These are phyloP conservation scores for Mycosphaerelloides madeirae DNA, from an alignment of 2,329 filamentous ascomycete species.

Conservation along the genomic window DNA sequence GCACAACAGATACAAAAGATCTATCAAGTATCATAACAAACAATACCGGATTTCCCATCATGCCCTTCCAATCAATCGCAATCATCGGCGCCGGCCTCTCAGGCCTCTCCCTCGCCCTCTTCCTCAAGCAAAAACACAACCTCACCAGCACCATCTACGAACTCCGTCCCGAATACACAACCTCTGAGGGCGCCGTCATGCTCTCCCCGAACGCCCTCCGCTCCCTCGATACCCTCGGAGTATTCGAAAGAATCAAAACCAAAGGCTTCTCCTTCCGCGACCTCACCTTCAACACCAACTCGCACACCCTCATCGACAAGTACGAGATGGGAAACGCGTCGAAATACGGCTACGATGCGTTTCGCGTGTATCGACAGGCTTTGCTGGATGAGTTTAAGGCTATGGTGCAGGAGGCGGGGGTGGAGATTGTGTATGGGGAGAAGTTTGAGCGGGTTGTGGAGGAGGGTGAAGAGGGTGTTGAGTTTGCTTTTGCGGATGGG, in stretches of 20 bases:
- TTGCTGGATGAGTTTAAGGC: slow-evolving; percentile 46
- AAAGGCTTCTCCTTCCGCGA: slow-evolving; percentile 49
- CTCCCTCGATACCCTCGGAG: slow-evolving; percentile 29
- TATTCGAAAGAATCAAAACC: slow-evolving; percentile 43
- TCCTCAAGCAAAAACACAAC: slow-evolving; percentile 14
- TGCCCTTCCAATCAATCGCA: background rate
- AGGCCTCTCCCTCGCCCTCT: slow-evolving; percentile 2
- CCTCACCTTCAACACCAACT: slow-evolving; percentile 42
- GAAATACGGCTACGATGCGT: slow-evolving; percentile 44
- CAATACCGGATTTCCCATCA: no score
- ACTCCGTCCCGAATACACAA: slow-evolving; percentile 48
- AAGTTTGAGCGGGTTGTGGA: slow-evolving; percentile 44
- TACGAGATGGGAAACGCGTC: slow-evolving; percentile 31
- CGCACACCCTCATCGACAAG: slow-evolving; percentile 8
- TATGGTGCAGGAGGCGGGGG: slow-evolving; percentile 19
- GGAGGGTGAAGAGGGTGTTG: slow-evolving; percentile 28
- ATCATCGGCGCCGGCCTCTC: slow-evolving; percentile 5
- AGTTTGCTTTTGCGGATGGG: slow-evolving; percentile 30
- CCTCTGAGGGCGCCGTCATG: slow-evolving; percentile 43
- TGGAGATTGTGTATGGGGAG: slow-evolving; percentile 44
- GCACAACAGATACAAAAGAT: no score
- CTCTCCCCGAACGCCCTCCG: slow-evolving; percentile 43
- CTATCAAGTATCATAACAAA: no score
- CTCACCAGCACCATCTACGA: slow-evolving; percentile 53
- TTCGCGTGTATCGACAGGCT: slow-evolving; percentile 46